Percentiles rank a stretch among this genome's conserved stretches.
Conservation (phyloP, 768 basidiomycete species). For the Chalciporus chontae region DNA sequence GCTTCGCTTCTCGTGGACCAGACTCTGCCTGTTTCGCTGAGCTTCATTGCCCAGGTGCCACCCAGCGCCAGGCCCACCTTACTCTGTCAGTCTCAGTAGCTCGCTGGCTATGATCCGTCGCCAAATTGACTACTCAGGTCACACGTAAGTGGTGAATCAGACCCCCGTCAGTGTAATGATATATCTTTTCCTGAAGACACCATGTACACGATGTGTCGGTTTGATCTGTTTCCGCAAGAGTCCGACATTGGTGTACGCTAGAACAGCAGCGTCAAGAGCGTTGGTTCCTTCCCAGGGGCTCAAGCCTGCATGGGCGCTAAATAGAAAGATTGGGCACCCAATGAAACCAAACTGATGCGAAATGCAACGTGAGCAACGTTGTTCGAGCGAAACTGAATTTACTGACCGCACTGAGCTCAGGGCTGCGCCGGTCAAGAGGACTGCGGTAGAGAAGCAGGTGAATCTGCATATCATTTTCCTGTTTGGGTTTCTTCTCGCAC, state of each 20-base stretch:
- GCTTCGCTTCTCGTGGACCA: background rate
- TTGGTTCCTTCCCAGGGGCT: slow-evolving; percentile 81
- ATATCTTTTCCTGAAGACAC: background rate
- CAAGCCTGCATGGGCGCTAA: slow-evolving; percentile 75
- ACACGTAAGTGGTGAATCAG: slow-evolving; percentile 9
- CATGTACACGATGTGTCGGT: background rate
- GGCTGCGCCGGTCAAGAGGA: slow-evolving; percentile 94
- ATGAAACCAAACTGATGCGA: slow-evolving; percentile 97
- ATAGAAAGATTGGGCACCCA: slow-evolving; percentile 72
- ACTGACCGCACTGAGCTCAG: slow-evolving; percentile 37
- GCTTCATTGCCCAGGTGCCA: slow-evolving; percentile 55
- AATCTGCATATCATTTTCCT: slow-evolving; percentile 95
- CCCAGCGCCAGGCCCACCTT: slow-evolving; percentile 72
- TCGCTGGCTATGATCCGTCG: slow-evolving; percentile 61
- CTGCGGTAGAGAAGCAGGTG: slow-evolving; percentile 93
- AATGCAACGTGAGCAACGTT: slow-evolving; percentile 81
- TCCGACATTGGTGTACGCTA: no score
- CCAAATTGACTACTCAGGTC: slow-evolving; percentile 60
- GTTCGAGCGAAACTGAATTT: background rate
- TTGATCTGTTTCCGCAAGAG: slow-evolving; percentile 54
- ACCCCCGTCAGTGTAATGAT: background rate
- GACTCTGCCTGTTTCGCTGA: background rate
- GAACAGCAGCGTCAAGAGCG: slow-evolving; percentile 54
- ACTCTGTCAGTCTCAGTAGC: slow-evolving; percentile 61
- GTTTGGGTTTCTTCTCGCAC: slow-evolving; percentile 79